Base-by-base conservation (phyloP, 2,329 filamentous ascomycete genomes). In the Diplocarpon mali region DNA sequence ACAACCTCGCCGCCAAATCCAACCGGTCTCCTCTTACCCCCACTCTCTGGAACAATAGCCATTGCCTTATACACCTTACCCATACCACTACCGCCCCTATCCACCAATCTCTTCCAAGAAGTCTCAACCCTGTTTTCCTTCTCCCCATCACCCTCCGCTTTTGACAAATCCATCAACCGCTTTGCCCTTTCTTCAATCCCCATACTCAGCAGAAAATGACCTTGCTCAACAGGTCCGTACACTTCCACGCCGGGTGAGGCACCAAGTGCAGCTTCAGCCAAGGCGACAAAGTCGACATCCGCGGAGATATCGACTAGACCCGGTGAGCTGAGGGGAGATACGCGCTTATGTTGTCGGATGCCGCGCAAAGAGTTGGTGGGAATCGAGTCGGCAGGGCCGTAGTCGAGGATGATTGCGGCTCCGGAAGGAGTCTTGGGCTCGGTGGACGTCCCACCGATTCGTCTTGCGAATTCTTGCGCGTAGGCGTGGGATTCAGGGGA, bases 321-420 rank as follows among this genome's bases (percentile, higher is more conserved):
- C 0, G 92, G 85, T 5, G 77, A 71, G 1, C 75, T 72, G 57
- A 98, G 87, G 3, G 92, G 87, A 16, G 80, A 88, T 37, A 94
- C 83, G 17, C 74, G 72, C 17, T 71, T 69, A 66, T 98, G 92
- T 12, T 73, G 69, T 30, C 80, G 76, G 63, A 98, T 96, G 16
- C 92, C 92, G 28, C 92, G 83, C 16, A 98, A 73, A 0, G 88
- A 93, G 70, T 95, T 94, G 48, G 84, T 70, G 2, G 92, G 92
- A 39, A 98, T 80, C 0, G 76, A 84, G 56, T 79, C 71, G 2
- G 78, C 65, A 4, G 90, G 84, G 14, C 92, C 92, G 65, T 98
- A 98, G 67, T 98, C 92, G 37, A 98, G 78, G 55, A 98, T 86
- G n/a, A 98, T 71, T 1, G 90, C 92, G 8, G 89, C 92, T 40